Percentiles rank a stretch among this genome's conserved stretches.
Conservation (phyloP, 2,329 filamentous ascomycete species). For the Diaporthe sp. region DNA sequence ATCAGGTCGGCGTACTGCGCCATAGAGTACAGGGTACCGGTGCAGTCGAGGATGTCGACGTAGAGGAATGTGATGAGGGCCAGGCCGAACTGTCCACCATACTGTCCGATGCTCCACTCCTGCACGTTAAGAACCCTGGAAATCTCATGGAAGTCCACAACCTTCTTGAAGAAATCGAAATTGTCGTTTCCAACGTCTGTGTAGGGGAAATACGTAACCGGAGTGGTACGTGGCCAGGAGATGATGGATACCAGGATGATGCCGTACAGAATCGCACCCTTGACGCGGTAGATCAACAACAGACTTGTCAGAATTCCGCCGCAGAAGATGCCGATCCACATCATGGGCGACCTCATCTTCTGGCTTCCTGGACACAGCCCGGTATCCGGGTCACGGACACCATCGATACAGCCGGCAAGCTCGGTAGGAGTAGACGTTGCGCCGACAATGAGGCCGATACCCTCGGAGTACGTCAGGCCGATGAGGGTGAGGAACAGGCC, state of each 20-base stretch:
- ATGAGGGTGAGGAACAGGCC: constrained; percentile 85
- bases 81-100: constrained; percentile 82
- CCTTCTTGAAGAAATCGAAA: constrained; percentile 90
- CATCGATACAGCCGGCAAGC: constrained; percentile 76
- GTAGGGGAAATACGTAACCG: constrained; percentile 86
- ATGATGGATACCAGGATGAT: constrained; percentile 89
- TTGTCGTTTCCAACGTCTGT: constrained; percentile 74
- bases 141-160: constrained; percentile 87
- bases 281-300: constrained; percentile 87
- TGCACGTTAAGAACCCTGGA: constrained; percentile 76
- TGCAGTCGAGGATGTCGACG: constrained; percentile 89
- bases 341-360: constrained; percentile 85
- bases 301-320: constrained; percentile 84
- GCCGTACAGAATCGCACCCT: constrained; percentile 86
- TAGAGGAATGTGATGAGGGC: constrained; percentile 92
- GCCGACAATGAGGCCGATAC: constrained; percentile 83
- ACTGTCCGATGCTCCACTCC: constrained; percentile 77
- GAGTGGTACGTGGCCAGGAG: constrained; percentile 84
- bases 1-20: constrained; percentile 85
- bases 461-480: constrained; percentile 82
- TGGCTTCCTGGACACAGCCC: constrained; percentile 72
- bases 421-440: constrained; percentile 76
- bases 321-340: constrained; percentile 93
- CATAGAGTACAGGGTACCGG: constrained; percentile 91
- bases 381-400: constrained; percentile 52